Evolutionary conservation across 1,139 yeast genomes (phyloP).

Genomic region (Taphrina populina): DNA sequence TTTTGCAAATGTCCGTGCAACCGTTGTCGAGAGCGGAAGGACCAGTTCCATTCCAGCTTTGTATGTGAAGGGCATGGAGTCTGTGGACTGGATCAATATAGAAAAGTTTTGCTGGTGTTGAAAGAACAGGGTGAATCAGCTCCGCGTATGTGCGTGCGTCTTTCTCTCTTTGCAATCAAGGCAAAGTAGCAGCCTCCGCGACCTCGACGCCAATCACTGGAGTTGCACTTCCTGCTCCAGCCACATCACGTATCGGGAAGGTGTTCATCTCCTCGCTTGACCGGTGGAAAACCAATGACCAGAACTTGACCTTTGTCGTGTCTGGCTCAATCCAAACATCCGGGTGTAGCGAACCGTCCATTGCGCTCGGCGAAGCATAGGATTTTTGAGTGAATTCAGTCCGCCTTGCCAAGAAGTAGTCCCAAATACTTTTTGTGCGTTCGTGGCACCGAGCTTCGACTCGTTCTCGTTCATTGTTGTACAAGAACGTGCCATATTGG

Average conservation of each 20-base stretch:
- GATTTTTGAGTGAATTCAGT: slow-evolving; percentile 63
- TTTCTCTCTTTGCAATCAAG: too few species aligned
- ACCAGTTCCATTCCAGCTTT: slow-evolving; percentile 8
- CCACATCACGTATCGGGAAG: slow-evolving; percentile 4
- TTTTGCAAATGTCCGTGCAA: background rate
- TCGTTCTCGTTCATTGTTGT: slow-evolving; percentile 69
- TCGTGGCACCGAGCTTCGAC: slow-evolving; percentile 48
- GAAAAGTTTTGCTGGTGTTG: slow-evolving; percentile 22
- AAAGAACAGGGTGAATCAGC: too few species aligned
- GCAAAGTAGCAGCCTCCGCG: too few species aligned
- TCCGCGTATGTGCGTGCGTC: too few species aligned
- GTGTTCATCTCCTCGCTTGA: slow-evolving; percentile 74
- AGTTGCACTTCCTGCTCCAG: slow-evolving; percentile 16
- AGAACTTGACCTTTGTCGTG: slow-evolving; percentile 69
- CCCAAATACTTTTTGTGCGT: slow-evolving; percentile 84
- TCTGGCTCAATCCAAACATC: slow-evolving; percentile 65
- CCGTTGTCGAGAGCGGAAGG: background rate
- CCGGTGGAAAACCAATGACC: slow-evolving; percentile 82
- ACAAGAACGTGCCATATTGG: slow-evolving; percentile 88
- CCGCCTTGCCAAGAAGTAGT: slow-evolving; percentile 75
- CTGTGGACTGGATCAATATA: slow-evolving; percentile 7
- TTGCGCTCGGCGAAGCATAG: slow-evolving; percentile 43
- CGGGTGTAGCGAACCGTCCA: slow-evolving; percentile 29
- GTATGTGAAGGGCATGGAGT: background rate
- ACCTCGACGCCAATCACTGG: slow-evolving; percentile 14